Conservation (phyloP, 2,329 filamentous ascomycete species). For the Trichophyton rubrum region DNA sequence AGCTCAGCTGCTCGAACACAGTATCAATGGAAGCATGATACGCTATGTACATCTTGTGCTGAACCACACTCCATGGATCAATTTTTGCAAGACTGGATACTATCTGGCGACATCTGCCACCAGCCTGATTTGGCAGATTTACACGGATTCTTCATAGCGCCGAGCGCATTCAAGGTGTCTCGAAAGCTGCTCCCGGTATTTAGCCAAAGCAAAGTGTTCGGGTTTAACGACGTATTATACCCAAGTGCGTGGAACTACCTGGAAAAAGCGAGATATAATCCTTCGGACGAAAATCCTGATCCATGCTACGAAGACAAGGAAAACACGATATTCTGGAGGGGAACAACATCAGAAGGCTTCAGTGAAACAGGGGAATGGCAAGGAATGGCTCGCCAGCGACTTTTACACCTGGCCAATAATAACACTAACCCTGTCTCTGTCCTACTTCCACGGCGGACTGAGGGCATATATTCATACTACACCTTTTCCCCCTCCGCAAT, state of each 20-base stretch:
- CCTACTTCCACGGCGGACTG: slow-evolving; percentile 38
- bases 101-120: slow-evolving; percentile 56
- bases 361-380: slow-evolving; percentile 46
- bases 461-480: slow-evolving; percentile 41
- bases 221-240: slow-evolving; percentile 66
- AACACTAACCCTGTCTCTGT: slow-evolving; percentile 40
- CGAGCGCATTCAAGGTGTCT: slow-evolving; percentile 49
- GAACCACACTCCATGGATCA: slow-evolving; percentile 53
- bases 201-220: slow-evolving; percentile 57
- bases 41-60: slow-evolving; percentile 53
- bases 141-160: slow-evolving; percentile 59
- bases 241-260: slow-evolving; percentile 53
- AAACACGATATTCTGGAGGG: slow-evolving; percentile 55
- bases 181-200: slow-evolving; percentile 61
- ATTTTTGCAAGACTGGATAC: slow-evolving; percentile 54
- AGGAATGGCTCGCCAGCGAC: slow-evolving; percentile 57
- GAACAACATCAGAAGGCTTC: slow-evolving; percentile 48
- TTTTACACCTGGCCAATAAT: slow-evolving; percentile 56
- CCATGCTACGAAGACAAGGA: slow-evolving; percentile 48
- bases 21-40: slow-evolving; percentile 50
- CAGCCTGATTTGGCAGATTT: slow-evolving; percentile 64
- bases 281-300: slow-evolving; percentile 41
- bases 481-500: slow-evolving; percentile 32
- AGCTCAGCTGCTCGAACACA: slow-evolving; percentile 47
- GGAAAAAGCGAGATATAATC: slow-evolving; percentile 42